A percentile compares a stretch with the other conserved stretches of the same genome.
Evolutionary conservation across 1,284 basidiomycete genomes (phyloP).

Genomic region (Wolfiporia cocos): DNA sequence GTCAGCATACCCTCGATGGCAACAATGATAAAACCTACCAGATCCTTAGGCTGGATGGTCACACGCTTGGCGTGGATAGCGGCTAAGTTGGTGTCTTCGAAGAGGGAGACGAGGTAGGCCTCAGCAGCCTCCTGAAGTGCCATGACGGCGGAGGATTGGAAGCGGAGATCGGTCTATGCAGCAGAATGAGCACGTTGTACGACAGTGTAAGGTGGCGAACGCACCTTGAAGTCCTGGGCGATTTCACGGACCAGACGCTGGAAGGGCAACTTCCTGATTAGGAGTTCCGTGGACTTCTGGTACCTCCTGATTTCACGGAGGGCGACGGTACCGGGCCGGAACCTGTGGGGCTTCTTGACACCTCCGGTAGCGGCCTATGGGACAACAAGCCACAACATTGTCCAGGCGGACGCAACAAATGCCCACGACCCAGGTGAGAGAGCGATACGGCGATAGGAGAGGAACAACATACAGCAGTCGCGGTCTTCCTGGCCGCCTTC

Average conservation of each 20-base stretch:
- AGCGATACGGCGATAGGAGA: conserved; percentile 7
- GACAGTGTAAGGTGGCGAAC: conserved; percentile 6
- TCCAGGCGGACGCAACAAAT: conserved; percentile 11
- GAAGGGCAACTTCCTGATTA: conserved; percentile 96
- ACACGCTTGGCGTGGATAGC: conserved; percentile 95
- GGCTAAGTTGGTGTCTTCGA: conserved; percentile 89
- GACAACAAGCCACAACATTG: conserved; percentile 15
- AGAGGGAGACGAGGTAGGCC: conserved; percentile 95
- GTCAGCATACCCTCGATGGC: not conserved
- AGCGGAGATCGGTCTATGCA: conserved; percentile 81
- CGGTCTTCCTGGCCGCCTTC: conserved; percentile 85
- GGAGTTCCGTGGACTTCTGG: conserved; percentile 94
- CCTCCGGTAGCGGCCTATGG: conserved; percentile 79
- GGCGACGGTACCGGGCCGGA: conserved; percentile 97
- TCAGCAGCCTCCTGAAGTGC: conserved; percentile 95
- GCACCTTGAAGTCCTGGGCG: conserved; percentile 94
- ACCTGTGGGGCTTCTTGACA: conserved; percentile 97
- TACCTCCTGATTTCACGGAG: conserved; percentile 97
- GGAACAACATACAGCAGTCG: conserved; percentile 48
- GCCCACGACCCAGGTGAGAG: conserved; percentile 19
- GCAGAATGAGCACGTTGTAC: conserved; percentile 2
- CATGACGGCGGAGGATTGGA: conserved; percentile 96
- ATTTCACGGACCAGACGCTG: conserved; percentile 95
- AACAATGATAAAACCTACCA: conserved; percentile 27
- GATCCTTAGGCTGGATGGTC: conserved; percentile 84